Evolutionary conservation across 2,329 filamentous ascomycete genomes (phyloP).

Genomic region (Epichloe glyceriae): DNA sequence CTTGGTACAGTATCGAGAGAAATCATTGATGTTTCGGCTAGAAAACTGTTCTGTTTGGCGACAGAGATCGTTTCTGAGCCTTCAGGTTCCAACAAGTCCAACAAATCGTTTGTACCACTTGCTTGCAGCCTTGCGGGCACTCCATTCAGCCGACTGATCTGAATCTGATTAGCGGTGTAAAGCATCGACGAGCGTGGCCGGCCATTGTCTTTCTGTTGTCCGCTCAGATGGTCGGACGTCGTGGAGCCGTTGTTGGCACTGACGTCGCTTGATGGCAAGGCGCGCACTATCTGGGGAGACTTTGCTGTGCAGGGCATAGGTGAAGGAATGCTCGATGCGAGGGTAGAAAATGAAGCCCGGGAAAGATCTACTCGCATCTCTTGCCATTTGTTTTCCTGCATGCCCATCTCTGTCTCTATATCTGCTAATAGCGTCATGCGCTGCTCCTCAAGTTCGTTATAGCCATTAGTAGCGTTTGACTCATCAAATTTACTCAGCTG

Average conservation of each 20-base stretch:
- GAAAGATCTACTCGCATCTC: conserved; percentile 39
- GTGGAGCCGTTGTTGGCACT: neutral
- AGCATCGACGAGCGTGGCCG: conserved; percentile 1
- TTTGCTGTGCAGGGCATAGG: neutral
- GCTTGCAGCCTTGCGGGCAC: neutral
- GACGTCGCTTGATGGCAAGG: neutral
- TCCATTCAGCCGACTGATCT: conserved; percentile 1
- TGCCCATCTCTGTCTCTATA: conserved; percentile 48
- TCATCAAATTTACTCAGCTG: conserved; percentile 38
- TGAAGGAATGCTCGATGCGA: conserved; percentile 18
- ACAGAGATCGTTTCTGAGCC: neutral
- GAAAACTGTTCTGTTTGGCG: neutral
- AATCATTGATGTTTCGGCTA: neutral
- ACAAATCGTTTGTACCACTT: neutral
- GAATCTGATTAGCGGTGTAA: neutral
- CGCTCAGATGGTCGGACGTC: neutral
- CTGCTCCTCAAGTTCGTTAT: conserved; percentile 25
- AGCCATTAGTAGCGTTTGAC: conserved; percentile 19
- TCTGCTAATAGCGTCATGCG: conserved; percentile 40
- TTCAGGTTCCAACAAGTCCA: neutral
- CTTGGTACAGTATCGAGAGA: neutral
- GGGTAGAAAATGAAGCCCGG: conserved; percentile 37
- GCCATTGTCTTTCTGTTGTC: neutral
- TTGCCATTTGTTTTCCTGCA: conserved; percentile 48
- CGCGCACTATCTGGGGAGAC: neutral